Evolutionary conservation across 805 yeast genomes (phyloP).

Genomic region (Wickerhamomyces tratensis): DNA sequence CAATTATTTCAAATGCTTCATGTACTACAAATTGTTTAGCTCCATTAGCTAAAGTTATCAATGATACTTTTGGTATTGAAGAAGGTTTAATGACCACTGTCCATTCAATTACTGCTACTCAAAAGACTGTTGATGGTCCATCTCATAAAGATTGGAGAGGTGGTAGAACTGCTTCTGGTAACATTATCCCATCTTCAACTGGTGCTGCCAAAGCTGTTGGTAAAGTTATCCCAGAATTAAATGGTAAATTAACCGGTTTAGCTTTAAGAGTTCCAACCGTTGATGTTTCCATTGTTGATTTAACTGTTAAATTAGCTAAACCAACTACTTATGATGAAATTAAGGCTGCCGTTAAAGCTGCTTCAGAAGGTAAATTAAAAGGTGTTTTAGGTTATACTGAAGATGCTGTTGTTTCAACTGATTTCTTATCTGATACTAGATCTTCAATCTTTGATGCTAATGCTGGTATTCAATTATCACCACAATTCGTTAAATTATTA

Average conservation of each 20-base stretch:
- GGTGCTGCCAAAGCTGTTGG: conserved; percentile 77
- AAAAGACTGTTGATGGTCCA: conserved; percentile 70
- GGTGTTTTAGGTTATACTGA: conserved; percentile 64
- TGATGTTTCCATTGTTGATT: conserved; percentile 65
- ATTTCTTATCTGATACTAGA: conserved; percentile 52
- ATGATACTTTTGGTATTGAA: conserved; percentile 58
- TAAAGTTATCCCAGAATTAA: conserved; percentile 61
- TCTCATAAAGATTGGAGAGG: conserved; percentile 78
- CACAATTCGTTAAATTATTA: conserved; percentile 60
- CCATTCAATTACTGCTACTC: conserved; percentile 64
- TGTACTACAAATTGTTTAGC: conserved; percentile 72
- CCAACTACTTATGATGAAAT: conserved; percentile 56
- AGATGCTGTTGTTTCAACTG: conserved; percentile 63
- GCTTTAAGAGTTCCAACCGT: conserved; percentile 68
- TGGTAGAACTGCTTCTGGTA: conserved; percentile 70
- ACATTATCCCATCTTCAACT: conserved; percentile 67
- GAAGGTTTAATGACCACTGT: conserved; percentile 74
- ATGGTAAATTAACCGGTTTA: conserved; percentile 69
- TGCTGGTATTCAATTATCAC: conserved; percentile 64
- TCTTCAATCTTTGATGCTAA: conserved; percentile 61
- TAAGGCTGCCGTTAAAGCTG: conserved; percentile 47
- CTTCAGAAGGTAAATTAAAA: conserved; percentile 49
- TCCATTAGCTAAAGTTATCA: conserved; percentile 60
- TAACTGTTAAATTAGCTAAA: conserved; percentile 52
- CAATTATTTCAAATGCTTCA: conserved; percentile 60